phyloP scores from a whole-genome alignment of 768 basidiomycete species.

The Naematelia aurantialba region DNA sequence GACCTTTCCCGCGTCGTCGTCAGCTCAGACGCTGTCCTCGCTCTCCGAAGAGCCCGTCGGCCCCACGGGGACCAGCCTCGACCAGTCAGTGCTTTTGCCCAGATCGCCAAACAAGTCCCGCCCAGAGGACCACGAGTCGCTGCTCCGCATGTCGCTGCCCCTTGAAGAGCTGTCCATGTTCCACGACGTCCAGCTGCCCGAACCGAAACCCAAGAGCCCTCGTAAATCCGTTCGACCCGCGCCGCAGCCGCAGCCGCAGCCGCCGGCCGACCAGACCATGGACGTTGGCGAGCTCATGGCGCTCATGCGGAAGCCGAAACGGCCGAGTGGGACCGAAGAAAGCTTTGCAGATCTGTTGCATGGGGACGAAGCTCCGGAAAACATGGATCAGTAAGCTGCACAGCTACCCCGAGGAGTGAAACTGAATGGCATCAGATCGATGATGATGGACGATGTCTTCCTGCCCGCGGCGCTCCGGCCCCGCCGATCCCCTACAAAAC shows the following conservation, averaged over 20 bases:
- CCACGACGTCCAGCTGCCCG: neutral
- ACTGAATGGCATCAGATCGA: neutral
- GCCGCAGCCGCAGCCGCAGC: neutral
- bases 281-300: constrained; percentile 38
- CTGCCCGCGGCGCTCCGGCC: constrained; percentile 9
- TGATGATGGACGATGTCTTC: constrained; percentile 10
- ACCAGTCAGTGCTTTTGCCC: constrained; percentile 13
- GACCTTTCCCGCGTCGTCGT: constrained; percentile 30
- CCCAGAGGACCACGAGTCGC: neutral
- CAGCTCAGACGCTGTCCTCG: constrained; percentile 21
- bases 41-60: constrained; percentile 19
- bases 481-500: neutral
- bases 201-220: neutral
- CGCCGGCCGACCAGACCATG: constrained; percentile 3
- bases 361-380: constrained; percentile 21
- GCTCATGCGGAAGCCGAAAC: constrained; percentile 25
- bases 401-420: neutral
- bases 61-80: neutral
- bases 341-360: constrained; percentile 39
- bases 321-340: constrained; percentile 35
- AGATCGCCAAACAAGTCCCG: neutral
- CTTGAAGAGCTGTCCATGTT: neutral
- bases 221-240: neutral
- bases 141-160: neutral
- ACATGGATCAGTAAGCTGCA: constrained; percentile 26